Percentiles rank a stretch among this genome's conserved stretches.
These are phyloP conservation scores for Ogataea methanolica DNA, from an alignment of 805 yeast species.

Conservation along the genomic window DNA sequence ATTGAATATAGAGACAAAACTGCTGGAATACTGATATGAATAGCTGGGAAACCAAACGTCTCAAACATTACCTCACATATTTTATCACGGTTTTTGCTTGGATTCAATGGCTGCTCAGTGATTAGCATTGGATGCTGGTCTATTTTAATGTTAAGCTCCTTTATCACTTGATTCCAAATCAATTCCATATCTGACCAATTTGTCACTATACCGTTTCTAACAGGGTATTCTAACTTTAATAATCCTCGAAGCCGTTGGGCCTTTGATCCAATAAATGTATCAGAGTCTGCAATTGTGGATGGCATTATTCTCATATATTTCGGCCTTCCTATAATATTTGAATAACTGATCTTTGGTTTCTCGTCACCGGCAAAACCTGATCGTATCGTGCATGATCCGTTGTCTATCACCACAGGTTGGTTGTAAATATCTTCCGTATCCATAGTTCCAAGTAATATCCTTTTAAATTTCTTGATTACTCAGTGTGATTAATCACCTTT, in stretches of 20 bases:
- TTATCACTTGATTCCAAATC: conserved; percentile 68
- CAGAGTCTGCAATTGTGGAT: conserved; percentile 52
- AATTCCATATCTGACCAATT: conserved; percentile 87
- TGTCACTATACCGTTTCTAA: conserved; percentile 70
- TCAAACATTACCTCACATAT: conserved; percentile 68
- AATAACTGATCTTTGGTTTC: conserved; percentile 60
- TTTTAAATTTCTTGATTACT: not conserved
- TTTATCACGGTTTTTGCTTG: conserved; percentile 51
- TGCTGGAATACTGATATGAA: conserved; percentile 70
- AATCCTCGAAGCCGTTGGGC: conserved; percentile 80
- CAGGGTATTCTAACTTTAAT: conserved; percentile 65
- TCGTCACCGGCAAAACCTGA: conserved; percentile 95
- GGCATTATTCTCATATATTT: conserved; percentile 77
- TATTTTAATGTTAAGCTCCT: conserved; percentile 39
- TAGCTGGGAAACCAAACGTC: conserved; percentile 68
- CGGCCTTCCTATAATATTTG: conserved; percentile 72
- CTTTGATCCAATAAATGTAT: conserved; percentile 65
- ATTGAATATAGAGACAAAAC: conserved; percentile 81
- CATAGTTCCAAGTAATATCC: not conserved
- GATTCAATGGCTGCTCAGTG: conserved; percentile 88
- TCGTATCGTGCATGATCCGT: conserved; percentile 80
- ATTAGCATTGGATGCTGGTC: conserved; percentile 86
- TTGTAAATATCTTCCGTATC: conserved; percentile 36
- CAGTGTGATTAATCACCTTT: too few species aligned
- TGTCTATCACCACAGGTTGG: conserved; percentile 75